Evolutionary conservation across 1,284 basidiomycete genomes (phyloP), one percentile per base, ranked within the genome.

Genomic region (Phylloporus sp.): DNA sequence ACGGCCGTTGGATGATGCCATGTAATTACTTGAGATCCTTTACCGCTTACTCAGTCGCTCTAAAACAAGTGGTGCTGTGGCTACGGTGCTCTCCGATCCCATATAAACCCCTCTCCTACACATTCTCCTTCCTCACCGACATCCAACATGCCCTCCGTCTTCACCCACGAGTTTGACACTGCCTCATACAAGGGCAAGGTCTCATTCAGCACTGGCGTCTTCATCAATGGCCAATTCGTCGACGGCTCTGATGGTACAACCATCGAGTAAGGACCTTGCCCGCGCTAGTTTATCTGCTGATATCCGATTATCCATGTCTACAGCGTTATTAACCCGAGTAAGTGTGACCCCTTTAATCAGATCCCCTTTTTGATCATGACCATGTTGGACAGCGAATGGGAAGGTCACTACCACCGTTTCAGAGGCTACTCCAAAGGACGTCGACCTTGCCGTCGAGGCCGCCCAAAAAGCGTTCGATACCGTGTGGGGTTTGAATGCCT

Each of bases 221-320:
- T 87, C 83, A 94, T 97, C 80, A 82, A 89, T 78, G 91, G 91
- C 76, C 78, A 96, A 80, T 96, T 89, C 75, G 81, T 86, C 47
- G 86, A 89, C 66, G 91, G 90, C n/a, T 80, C 80, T n/a, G 84
- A 88, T 63, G 78, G 82, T 17, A 84, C 80, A 29, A 86, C 84
- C 22, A 88, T 93, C 73, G 90, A 93, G 88, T 93, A 72, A 72
- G 86, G 79, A 22, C 32, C 17, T 37, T 2, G 28, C 17, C 5
- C 7, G 3, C 28, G 47, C 42, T 22, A 42, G 53, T 50, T 47
- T 39, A 40, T 42, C 37, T 51, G 10, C 12, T 49, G 57, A 39
- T 7, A 40, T 47, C 62, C 62, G 54, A 52, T 58, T 34, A 56
- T 68, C 24, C 22, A 6, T 49, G 54, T 31, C 29, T 34, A n/a